Evolutionary conservation across 306 rosid species (phyloP).

Genomic region (Cicer arietinum): DNA sequence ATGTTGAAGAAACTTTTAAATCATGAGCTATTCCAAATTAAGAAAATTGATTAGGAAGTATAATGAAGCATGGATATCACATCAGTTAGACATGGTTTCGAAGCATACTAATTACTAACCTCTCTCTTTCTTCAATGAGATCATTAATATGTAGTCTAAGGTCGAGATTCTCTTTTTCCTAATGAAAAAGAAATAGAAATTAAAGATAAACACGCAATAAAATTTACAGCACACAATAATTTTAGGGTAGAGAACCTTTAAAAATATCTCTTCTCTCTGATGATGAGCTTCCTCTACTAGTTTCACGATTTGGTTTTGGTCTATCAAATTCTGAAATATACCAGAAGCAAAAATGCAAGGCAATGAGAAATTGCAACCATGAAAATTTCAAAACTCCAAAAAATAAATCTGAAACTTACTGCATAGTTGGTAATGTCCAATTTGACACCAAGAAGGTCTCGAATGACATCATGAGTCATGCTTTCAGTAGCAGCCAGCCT

Average conservation of each 20-base stretch:
- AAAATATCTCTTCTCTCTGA: constrained; percentile 63
- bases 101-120: constrained; percentile 54
- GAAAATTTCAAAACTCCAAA: constrained; percentile 21
- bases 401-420: constrained; percentile 57
- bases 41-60: constrained; percentile 28
- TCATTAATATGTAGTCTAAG: constrained; percentile 65
- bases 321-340: constrained; percentile 68
- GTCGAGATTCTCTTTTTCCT: constrained; percentile 73
- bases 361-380: constrained; percentile 45
- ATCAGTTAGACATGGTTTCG: constrained; percentile 14
- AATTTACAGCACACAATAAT: constrained; percentile 13
- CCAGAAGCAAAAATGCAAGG: constrained; percentile 40
- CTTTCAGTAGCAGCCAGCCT: constrained; percentile 92
- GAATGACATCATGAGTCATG: constrained; percentile 99
- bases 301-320: constrained; percentile 72
- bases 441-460: constrained; percentile 92
- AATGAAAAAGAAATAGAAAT: constrained; percentile 27
- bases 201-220: constrained; percentile 8
- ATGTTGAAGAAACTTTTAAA: constrained; percentile 31
- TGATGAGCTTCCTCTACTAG: constrained; percentile 74
- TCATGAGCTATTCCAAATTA: constrained; percentile 37
- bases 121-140: constrained; percentile 76
- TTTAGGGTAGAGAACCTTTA: constrained; percentile 58
- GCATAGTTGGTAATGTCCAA: constrained; percentile 88
- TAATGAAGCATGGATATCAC: constrained; percentile 25